Percentiles rank a stretch among this genome's conserved stretches.
Evolutionary conservation across 148 eudicot genomes (phyloP).

Genomic region (Spergularia marina): DNA sequence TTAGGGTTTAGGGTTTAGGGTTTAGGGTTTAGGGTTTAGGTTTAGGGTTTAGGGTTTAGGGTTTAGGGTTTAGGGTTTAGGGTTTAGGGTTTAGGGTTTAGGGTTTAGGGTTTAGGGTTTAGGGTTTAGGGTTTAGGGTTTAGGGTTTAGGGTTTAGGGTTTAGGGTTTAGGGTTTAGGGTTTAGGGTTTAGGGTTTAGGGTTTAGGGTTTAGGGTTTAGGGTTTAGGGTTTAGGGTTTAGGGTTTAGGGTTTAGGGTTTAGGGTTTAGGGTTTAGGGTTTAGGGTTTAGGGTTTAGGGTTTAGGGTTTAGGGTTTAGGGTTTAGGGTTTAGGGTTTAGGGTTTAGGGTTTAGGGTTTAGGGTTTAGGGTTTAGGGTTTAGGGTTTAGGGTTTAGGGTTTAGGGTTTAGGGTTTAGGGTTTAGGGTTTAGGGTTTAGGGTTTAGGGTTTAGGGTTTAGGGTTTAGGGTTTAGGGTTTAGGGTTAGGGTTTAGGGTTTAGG

Average conservation of each 20-base stretch:
- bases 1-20: not conserved
- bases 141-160: conserved; percentile 21
- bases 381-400: conserved; percentile 22
- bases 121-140: conserved; percentile 24
- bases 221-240: conserved; percentile 15
- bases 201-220: conserved; percentile 12
- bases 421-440: conserved; percentile 24
- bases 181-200: conserved; percentile 13
- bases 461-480: conserved; percentile 19
- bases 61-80: conserved; percentile 21
- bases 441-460: conserved; percentile 19
- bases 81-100: conserved; percentile 21
- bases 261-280: conserved; percentile 19
- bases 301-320: conserved; percentile 15
- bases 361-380: conserved; percentile 18
- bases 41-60: conserved; percentile 10
- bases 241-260: conserved; percentile 17
- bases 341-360: conserved; percentile 5
- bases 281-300: conserved; percentile 12
- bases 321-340: conserved; percentile 14
- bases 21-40: conserved; percentile 3
- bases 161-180: conserved; percentile 22
- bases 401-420: conserved; percentile 22
- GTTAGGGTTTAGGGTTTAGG: conserved; percentile 22
- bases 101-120: conserved; percentile 24